Percentiles rank a stretch among this genome's conserved stretches.
Conservation (phyloP, 768 basidiomycete genomes). For the Rhodotorula diobovata region DNA sequence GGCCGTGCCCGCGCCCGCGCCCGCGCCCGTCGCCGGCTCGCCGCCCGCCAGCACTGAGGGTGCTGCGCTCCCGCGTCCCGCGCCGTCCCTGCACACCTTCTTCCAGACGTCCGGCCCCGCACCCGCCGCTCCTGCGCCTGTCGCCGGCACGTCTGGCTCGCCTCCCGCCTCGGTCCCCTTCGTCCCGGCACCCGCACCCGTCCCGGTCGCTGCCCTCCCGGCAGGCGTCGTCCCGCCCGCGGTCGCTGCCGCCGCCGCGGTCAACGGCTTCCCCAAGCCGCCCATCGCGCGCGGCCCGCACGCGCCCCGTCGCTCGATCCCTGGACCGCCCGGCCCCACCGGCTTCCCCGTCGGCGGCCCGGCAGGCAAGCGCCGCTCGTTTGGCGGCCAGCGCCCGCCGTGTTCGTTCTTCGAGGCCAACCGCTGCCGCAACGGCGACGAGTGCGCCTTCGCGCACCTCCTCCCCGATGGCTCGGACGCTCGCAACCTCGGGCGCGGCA, state of each 20-base stretch:
- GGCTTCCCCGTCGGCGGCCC: neutral
- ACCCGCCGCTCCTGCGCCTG: neutral
- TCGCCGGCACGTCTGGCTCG: neutral
- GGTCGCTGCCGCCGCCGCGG: neutral
- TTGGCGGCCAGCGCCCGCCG: slow-evolving; percentile 27
- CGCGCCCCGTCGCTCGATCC: neutral
- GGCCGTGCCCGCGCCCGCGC: neutral
- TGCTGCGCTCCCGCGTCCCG: neutral
- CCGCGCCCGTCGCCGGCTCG: neutral
- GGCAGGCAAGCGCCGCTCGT: slow-evolving; percentile 5
- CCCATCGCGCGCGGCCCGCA: slow-evolving; percentile 6
- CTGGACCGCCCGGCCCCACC: neutral
- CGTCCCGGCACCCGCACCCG: neutral
- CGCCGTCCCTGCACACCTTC: slow-evolving; percentile 32
- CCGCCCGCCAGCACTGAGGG: neutral
- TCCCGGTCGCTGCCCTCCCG: neutral
- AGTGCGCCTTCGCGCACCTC: slow-evolving; percentile 35
- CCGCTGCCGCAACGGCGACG: slow-evolving; percentile 41
- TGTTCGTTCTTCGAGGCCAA: slow-evolving; percentile 42
- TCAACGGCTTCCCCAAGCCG: neutral
- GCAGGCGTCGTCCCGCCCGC: neutral
- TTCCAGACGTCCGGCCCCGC: slow-evolving; percentile 24
- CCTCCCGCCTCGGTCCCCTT: slow-evolving; percentile 1
- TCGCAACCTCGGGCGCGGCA: slow-evolving; percentile 19
- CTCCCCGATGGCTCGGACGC: slow-evolving; percentile 39